Evolutionary conservation across 176 grass and related monocot genomes (phyloP), one percentile per base, ranked within the genome.

Genomic region (Cymbopogon citratus): DNA sequence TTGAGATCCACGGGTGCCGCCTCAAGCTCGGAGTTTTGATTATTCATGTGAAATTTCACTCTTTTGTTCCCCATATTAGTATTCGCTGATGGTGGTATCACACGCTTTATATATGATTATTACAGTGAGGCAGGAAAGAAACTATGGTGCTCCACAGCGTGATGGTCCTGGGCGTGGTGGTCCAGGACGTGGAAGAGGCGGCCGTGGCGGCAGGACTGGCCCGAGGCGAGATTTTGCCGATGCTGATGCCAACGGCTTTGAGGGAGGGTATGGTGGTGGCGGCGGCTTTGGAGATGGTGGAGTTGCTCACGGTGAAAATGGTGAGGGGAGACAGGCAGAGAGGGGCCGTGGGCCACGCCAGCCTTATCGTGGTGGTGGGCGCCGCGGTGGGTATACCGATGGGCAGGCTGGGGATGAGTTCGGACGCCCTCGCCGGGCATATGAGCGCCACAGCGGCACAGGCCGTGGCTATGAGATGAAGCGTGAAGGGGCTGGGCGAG

Each of bases 381-480:
- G 88, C 19, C 79, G 83, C 2, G 83, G 90, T 18, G 89, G 87
- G 3, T 88, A 87, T 65, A 59, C 64, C 40, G 83, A 89, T 41
- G 90, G 81, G 10, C 80, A 92, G 68, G 56, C 21, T 73, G 81
- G 74, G 4, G 92, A 82, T 46, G 92, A 94, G 9, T 80, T 9
- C 9, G 85, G 74, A 3, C 84, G 72, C 0, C 90, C 78, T 5
- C 90, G 82, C 33, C 81, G 95, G 52, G 21, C 79, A 16, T 92
- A 89, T 66, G 95, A 98, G 72, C 87, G 92, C 25, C 92, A 84
- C 71, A 98, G 95, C 7, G 95, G 95, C 39, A 94, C 92, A 1
- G 95, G 92, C 7, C 92, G 88, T 2, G 82, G 88, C 11, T 92
- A 85, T 27, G 94, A 79, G 69, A 88, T 97, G 89, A 97, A 97